These are phyloP conservation scores for Alternaria brassicae DNA, from an alignment of 2,329 filamentous ascomycete genomes.

Conservation along the genomic window DNA sequence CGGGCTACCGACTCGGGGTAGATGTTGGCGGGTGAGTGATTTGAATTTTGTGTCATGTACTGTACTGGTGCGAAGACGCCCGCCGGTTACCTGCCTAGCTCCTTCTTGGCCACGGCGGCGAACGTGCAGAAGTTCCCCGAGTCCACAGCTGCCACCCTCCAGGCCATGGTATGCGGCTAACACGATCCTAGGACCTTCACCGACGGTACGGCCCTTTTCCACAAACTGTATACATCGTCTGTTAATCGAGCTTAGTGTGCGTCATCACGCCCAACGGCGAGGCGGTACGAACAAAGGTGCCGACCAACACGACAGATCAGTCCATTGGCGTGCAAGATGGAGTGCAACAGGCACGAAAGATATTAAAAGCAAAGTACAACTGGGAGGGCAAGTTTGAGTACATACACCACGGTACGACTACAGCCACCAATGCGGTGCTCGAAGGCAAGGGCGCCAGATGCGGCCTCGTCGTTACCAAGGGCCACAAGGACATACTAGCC, in stretches of 20 bases:
- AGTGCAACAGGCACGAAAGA: conserved; percentile 52
- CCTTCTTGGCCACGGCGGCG: background rate
- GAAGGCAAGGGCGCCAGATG: conserved; percentile 60
- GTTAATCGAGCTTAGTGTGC: conserved; percentile 39
- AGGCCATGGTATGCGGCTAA: conserved; percentile 15
- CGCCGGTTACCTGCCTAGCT: conserved; percentile 1
- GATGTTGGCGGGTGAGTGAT: conserved; percentile 46
- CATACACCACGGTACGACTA: conserved; percentile 60
- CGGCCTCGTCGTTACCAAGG: conserved; percentile 57
- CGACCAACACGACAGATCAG: conserved; percentile 56
- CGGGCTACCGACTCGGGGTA: conserved; percentile 43
- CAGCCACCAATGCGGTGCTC: conserved; percentile 59
- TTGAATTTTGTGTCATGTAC: conserved; percentile 1
- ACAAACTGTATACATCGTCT: background rate
- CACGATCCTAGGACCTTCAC: conserved; percentile 54
- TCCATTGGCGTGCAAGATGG: conserved; percentile 58
- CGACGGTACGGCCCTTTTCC: conserved; percentile 39
- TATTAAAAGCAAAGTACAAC: conserved; percentile 49
- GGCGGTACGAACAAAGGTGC: conserved; percentile 56
- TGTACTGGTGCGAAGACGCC: background rate
- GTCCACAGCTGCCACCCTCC: background rate
- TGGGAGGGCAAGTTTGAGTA: conserved; percentile 58
- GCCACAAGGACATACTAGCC: conserved; percentile 59
- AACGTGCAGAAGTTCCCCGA: conserved; percentile 1
- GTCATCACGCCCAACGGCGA: conserved; percentile 56